Base-by-base conservation (phyloP, 257 asterid genomes). In the Fraxinus pennsylvanica region DNA sequence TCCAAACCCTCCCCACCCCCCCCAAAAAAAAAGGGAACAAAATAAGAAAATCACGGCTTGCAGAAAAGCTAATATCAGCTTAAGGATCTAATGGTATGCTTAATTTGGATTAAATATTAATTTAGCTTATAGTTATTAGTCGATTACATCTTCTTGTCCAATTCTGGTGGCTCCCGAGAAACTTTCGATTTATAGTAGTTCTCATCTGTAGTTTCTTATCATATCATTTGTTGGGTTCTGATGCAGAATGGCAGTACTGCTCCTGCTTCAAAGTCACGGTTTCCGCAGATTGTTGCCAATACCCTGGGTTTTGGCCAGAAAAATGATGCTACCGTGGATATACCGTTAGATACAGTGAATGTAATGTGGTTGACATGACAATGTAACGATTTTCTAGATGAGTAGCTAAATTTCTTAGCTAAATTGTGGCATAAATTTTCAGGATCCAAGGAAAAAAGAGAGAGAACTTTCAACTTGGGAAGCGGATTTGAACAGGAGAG, bases 261-360 rank as follows among this genome's bases (percentile, higher is more conserved):
- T 38, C 89, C 92, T 15, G 91, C 79, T 22, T 89, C 98, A 25
- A 93, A 93, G 84, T 88, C 99, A 65, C 89, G 92, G 72, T 74
- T 96, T 63, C 97, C 97, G 29, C 89, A 92, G 82, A 90, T 84
- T 84, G 92, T 93, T 78, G 85, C 98, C 22, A 92, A 52, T 88
- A 89, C 98, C 33, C 80, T 96, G n/a, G 99, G 99, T 65, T 91
- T 96, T 73, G 97, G 99, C 61, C 97, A 87, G 89, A 96, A 92
- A 76, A 96, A 93, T 76, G 99, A 96, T 90, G 99, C 98, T 50
- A 90, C 97, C 22, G 94, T 82, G 73, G 99, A 96, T 79, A 89
- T 96, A 83, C 98, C 99, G n/a, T 81, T 96, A 81, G 98, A 92
- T 84, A 22, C 88, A 8, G 76, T 88, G 92, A 91, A 88, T 80